Percentiles rank a stretch among this genome's conserved stretches.
Evolutionary conservation across 148 eudicot species (phyloP).

Genomic region (Rhododendron molle): DNA sequence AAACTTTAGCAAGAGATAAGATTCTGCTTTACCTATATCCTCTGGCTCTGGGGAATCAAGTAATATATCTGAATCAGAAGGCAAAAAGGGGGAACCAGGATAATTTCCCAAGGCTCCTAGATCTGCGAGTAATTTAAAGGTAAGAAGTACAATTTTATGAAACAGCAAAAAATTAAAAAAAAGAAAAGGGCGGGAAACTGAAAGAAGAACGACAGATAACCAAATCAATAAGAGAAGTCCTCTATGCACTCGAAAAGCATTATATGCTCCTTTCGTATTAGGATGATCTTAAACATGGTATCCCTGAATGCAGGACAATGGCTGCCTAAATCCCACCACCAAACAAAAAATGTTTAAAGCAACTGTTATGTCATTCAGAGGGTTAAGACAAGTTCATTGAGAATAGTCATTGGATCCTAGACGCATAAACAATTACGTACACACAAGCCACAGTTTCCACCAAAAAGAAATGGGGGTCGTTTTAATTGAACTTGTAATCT

Average conservation of each 20-base stretch:
- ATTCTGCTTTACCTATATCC: conserved; percentile 38
- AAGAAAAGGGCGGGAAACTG: background rate
- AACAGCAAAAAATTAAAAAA: background rate
- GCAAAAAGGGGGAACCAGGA: conserved; percentile 92
- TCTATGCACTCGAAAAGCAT: background rate
- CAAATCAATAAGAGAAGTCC: background rate
- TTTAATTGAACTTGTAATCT: no score
- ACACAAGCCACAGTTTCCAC: background rate
- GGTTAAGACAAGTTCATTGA: background rate
- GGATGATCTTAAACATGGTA: background rate
- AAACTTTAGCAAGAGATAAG: background rate
- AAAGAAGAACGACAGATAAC: background rate
- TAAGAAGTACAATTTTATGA: background rate
- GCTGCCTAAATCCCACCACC: background rate
- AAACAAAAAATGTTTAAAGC: background rate
- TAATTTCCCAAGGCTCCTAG: conserved; percentile 95
- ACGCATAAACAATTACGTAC: background rate
- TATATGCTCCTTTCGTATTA: background rate
- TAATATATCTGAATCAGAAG: conserved; percentile 75
- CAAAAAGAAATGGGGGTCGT: background rate
- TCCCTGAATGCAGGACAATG: background rate
- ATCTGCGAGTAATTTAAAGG: conserved; percentile 44
- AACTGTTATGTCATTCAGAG: background rate
- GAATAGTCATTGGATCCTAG: background rate
- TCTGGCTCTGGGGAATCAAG: conserved; percentile 13